phyloP scores from a whole-genome alignment of 192 early-diverging fungal genomes.

The Podila horticola region DNA sequence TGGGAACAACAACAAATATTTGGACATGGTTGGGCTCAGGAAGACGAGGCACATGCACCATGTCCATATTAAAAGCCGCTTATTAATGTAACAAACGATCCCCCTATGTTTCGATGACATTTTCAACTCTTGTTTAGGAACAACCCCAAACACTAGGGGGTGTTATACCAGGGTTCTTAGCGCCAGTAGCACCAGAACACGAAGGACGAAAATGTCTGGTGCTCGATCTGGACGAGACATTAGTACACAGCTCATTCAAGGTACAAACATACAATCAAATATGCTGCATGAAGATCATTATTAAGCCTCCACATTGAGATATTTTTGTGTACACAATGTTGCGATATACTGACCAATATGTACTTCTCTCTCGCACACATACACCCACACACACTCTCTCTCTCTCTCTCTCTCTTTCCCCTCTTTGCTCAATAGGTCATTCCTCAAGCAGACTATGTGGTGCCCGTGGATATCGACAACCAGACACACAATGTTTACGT shows the following conservation, averaged over 20 bases:
- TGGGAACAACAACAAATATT: no score
- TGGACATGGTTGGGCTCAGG: no score
- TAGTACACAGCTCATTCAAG: slow-evolving; percentile 97
- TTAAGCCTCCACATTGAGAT: not conserved
- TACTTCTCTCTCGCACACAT: no score
- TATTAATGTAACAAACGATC: not conserved
- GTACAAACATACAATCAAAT: slow-evolving; percentile 25
- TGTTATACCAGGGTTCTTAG: slow-evolving; percentile 63
- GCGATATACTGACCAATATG: not conserved
- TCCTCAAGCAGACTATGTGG: slow-evolving; percentile 86
- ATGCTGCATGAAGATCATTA: not conserved
- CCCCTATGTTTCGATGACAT: not conserved
- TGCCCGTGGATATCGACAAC: slow-evolving; percentile 93
- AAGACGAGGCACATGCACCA: no score
- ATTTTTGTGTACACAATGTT: no score
- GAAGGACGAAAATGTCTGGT: slow-evolving; percentile 90
- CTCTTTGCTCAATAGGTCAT: slow-evolving; percentile 45
- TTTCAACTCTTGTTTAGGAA: slow-evolving; percentile 8
- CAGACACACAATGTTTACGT: slow-evolving; percentile 95
- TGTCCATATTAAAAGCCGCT: not conserved
- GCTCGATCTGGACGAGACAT: slow-evolving; percentile 96
- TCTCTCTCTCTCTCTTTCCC: no score
- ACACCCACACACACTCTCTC: no score
- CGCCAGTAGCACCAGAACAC: slow-evolving; percentile 74
- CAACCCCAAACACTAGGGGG: slow-evolving; percentile 30